Evolutionary conservation across 805 yeast species (phyloP), one percentile per base, ranked within the genome.

Genomic region (Danielia reshetovae): DNA sequence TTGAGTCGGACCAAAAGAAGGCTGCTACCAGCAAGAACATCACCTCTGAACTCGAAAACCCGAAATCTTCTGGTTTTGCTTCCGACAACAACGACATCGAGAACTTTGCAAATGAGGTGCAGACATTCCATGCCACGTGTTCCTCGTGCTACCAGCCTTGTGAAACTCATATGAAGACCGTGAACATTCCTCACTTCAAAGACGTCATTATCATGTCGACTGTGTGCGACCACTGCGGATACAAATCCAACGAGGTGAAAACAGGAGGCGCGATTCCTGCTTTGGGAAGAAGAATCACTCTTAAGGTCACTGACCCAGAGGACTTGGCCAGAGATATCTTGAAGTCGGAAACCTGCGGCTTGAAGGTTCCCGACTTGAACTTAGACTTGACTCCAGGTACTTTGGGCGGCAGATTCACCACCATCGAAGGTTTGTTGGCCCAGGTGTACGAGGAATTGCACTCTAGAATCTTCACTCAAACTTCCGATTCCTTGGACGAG

Each of bases 191-290:
- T 14, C 97, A 93, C 64, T 93, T 93, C 75, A 89, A 90, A 65
- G 97, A 93, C 47, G 99, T 93, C 26, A 83, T 93, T 40, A 77
- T 93, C 51, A 93, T 93, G 98, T 83, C 94, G 31, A 93, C 98
- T 1, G 80, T 77, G 1, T 93, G 99, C 66, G 89, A 81, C 21
- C 65, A 76, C 43, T 93, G 99, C 65, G 98, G 97, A 24, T 93
- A 85, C 65, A 90, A 86, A 65, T 85, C 95, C 12, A 93, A 93
- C 57, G 99, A 93, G 62, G 98, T 93, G 45, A 93, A 90, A 66
- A 93, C 98, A 4, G 99, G 99, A 40, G 99, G 99, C 50, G 94
- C 83, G 7, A 82, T 93, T 30, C 97, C 98, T 21, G 82, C 70
- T 3, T 72, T 79, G 58, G 99, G 97, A 42, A 79, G 79, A 45